These are phyloP conservation scores for Sporobolomyces pararoseus DNA, from an alignment of 768 basidiomycete genomes.

Conservation along the genomic window DNA sequence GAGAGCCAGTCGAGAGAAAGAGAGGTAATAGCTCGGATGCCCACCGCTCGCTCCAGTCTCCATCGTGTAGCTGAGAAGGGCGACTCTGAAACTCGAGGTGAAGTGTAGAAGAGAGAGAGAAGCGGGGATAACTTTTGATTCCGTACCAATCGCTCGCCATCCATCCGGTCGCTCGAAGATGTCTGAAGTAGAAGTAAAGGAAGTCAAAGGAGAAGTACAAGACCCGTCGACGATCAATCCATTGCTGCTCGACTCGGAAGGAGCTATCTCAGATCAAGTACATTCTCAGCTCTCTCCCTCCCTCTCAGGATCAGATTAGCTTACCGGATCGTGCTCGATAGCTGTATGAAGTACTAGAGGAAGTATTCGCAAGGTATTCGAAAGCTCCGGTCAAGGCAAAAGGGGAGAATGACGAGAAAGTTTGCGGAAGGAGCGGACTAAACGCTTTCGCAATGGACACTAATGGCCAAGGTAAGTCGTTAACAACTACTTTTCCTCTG, in stretches of 20 bases:
- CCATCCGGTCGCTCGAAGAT: neutral
- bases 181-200: neutral
- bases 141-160: neutral
- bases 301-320: neutral
- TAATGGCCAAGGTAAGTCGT: slow-evolving; percentile 25
- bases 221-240: slow-evolving; percentile 6
- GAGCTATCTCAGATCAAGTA: slow-evolving; percentile 5
- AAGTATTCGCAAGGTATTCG: slow-evolving; percentile 17
- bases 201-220: neutral
- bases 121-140: neutral
- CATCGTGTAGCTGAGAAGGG: neutral
- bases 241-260: slow-evolving; percentile 14
- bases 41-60: no score
- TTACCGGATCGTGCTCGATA: neutral
- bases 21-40: no score
- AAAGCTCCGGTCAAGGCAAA: neutral
- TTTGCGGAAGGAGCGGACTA: slow-evolving; percentile 12
- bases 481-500: no score
- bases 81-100: neutral
- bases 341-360: slow-evolving; percentile 11
- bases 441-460: slow-evolving; percentile 25
- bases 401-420: slow-evolving; percentile 5
- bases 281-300: neutral
- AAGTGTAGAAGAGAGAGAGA: neutral
- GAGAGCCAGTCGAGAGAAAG: no score